These are phyloP conservation scores for Conidiobolus incongruus DNA, from an alignment of 371 early-diverging fungal genomes.

Conservation along the genomic window DNA sequence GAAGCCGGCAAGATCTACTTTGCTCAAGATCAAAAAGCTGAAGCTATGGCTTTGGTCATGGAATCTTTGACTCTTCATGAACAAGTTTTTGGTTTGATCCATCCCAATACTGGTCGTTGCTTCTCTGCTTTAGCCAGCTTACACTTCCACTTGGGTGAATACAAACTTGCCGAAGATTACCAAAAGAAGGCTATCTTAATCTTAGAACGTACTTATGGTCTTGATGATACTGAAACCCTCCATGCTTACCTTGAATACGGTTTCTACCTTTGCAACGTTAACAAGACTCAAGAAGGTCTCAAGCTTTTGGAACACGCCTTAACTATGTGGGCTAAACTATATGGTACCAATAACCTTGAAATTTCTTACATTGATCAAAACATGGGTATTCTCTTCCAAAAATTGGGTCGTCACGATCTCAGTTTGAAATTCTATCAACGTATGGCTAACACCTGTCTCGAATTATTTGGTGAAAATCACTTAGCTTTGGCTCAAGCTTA, in stretches of 20 bases:
- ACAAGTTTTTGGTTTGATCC: conserved; percentile 76
- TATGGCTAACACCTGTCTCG: conserved; percentile 5
- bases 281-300: conserved; percentile 50
- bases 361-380: conserved; percentile 43
- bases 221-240: conserved; percentile 72
- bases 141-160: conserved; percentile 55
- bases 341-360: conserved; percentile 58
- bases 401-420: conserved; percentile 1
- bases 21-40: conserved; percentile 39
- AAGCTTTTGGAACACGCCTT: conserved; percentile 58
- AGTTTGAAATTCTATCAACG: conserved; percentile 40
- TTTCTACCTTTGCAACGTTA: conserved; percentile 63
- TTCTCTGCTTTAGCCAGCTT: conserved; percentile 73
- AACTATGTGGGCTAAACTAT: conserved; percentile 57
- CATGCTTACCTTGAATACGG: conserved; percentile 76
- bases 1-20: conserved; percentile 67
- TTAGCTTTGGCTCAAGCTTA: conserved; percentile 11
- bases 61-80: conserved; percentile 76
- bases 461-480: not conserved
- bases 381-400: conserved; percentile 1
- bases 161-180: conserved; percentile 44
- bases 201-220: conserved; percentile 60
- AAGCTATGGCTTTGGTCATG: conserved; percentile 56
- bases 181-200: conserved; percentile 74
- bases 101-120: conserved; percentile 66